Evolutionary conservation across 257 asterid genomes (phyloP).

Genomic region (Ajuga chamaepitys): DNA sequence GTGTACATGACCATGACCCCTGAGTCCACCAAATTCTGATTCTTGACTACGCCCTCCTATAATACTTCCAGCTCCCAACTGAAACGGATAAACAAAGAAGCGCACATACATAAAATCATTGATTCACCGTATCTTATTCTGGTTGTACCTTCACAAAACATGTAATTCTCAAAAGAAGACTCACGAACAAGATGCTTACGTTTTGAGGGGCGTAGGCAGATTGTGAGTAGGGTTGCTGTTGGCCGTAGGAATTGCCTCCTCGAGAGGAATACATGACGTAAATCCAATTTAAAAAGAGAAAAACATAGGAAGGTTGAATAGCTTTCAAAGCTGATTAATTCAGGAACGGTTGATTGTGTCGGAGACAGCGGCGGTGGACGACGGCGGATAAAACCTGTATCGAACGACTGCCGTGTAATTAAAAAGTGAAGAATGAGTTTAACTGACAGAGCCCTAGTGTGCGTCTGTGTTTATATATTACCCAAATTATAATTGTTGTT

Average conservation of each 20-base stretch:
- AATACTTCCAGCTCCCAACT: conserved; percentile 52
- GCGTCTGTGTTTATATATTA: not conserved
- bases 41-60: conserved; percentile 47
- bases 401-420: not conserved
- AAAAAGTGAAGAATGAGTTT: not conserved
- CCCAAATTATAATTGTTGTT: not conserved
- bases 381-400: conserved; percentile 2
- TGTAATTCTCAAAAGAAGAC: not conserved
- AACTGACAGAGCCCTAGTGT: conserved; percentile 17
- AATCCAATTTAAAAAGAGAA: not conserved
- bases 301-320: not conserved
- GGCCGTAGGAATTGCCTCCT: conserved; percentile 48
- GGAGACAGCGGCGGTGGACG: not conserved
- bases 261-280: conserved; percentile 50
- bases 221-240: conserved; percentile 49
- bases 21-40: conserved; percentile 45
- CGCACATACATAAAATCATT: not conserved
- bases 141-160: not conserved
- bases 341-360: not conserved
- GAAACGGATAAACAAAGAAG: not conserved
- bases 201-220: conserved; percentile 43
- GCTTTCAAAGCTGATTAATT: not conserved
- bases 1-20: conserved; percentile 49
- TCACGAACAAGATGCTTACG: conserved; percentile 17
- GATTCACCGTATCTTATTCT: not conserved